Evolutionary conservation across 192 early-diverging fungal genomes (phyloP).

Genomic region (Chytriomyces sp.): DNA sequence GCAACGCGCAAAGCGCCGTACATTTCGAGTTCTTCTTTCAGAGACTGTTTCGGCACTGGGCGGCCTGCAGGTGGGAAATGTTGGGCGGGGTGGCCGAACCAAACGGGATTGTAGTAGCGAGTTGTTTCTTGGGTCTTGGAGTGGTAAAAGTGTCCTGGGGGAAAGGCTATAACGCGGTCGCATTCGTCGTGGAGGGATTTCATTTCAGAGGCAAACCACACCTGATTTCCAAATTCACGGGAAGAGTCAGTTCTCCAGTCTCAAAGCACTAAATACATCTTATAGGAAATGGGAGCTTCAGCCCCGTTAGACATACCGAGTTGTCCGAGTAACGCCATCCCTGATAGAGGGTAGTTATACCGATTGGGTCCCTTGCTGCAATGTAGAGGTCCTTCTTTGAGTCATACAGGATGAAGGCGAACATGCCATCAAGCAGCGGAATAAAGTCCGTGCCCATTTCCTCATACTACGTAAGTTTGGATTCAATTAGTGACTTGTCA

Average conservation of each 20-base stretch:
- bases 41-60: slow-evolving; percentile 54
- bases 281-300: not conserved
- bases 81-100: slow-evolving; percentile 62
- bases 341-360: slow-evolving; percentile 97
- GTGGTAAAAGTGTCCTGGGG: slow-evolving; percentile 93
- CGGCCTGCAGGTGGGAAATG: slow-evolving; percentile 47
- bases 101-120: slow-evolving; percentile 88
- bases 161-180: slow-evolving; percentile 96
- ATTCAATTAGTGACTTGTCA: not conserved
- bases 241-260: not conserved
- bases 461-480: slow-evolving; percentile 63
- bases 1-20: slow-evolving; percentile 78
- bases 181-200: slow-evolving; percentile 97
- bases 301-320: slow-evolving; percentile 45
- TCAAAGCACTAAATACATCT: not conserved
- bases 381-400: slow-evolving; percentile 75
- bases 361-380: slow-evolving; percentile 96
- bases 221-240: not conserved
- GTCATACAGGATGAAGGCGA: slow-evolving; percentile 92
- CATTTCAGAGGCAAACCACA: slow-evolving; percentile 94
- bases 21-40: slow-evolving; percentile 57
- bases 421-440: slow-evolving; percentile 93
- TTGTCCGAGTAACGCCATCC: slow-evolving; percentile 84
- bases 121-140: slow-evolving; percentile 68
- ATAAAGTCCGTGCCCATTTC: slow-evolving; percentile 83